Evolutionary conservation across 1,284 basidiomycete species (phyloP).

Genomic region (Boletus semigastroideus): DNA sequence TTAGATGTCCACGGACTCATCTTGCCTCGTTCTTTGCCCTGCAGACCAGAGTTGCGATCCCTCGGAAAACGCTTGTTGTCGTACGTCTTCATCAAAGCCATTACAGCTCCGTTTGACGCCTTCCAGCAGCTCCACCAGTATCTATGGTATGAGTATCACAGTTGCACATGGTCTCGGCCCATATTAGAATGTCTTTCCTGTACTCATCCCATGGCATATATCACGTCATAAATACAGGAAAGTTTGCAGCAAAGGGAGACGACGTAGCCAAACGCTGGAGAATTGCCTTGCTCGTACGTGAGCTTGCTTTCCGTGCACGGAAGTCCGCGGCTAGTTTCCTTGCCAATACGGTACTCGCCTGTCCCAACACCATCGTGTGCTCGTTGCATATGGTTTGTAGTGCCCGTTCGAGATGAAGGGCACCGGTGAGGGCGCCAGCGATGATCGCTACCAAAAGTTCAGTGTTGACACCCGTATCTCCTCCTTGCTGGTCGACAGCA

Average conservation of each 20-base stretch:
- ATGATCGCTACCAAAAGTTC: conserved; percentile 64
- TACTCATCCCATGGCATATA: neutral
- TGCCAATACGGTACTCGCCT: conserved; percentile 61
- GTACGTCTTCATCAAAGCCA: conserved; percentile 46
- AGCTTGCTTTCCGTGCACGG: conserved; percentile 48
- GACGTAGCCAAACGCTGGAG: conserved; percentile 60
- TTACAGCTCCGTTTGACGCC: conserved; percentile 1
- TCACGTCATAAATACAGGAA: conserved; percentile 59
- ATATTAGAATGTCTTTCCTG: neutral
- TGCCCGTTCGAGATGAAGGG: conserved; percentile 69
- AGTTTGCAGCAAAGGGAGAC: conserved; percentile 66
- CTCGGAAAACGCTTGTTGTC: conserved; percentile 74
- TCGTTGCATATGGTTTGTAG: conserved; percentile 53
- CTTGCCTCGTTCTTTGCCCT: conserved; percentile 55
- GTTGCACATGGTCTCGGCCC: neutral
- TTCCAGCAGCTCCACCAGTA: conserved; percentile 45
- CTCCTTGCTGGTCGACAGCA: conserved; percentile 50
- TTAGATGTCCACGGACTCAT: conserved; percentile 44
- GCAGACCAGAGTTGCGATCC: conserved; percentile 66
- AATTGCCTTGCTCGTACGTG: conserved; percentile 49
- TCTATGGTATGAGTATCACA: conserved; percentile 39
- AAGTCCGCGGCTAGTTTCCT: conserved; percentile 59
- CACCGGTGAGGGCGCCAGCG: conserved; percentile 60
- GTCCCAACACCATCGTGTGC: conserved; percentile 50
- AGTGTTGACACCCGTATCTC: conserved; percentile 53